These are phyloP conservation scores for Verticillium albo-atrum DNA, from an alignment of 2,329 filamentous ascomycete species.

Conservation along the genomic window DNA sequence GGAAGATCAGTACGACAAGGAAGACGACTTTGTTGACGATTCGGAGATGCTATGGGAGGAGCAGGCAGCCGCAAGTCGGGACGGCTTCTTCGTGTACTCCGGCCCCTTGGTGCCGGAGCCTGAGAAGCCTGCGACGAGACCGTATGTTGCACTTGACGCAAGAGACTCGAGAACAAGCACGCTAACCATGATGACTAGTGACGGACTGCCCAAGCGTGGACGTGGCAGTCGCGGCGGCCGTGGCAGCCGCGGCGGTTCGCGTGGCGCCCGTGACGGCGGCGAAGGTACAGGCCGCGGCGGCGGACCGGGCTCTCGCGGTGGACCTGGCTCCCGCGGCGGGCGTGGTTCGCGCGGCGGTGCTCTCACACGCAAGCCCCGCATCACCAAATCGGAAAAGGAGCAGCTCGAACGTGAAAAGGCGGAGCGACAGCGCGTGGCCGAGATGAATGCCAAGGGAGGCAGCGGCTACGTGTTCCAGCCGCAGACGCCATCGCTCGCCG, in stretches of 20 bases:
- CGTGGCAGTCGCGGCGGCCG: slow-evolving; percentile 34
- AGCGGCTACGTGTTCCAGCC: slow-evolving; percentile 32
- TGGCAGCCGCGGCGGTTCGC: slow-evolving; percentile 41
- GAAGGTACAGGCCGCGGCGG: slow-evolving; percentile 38
- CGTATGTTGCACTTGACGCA: slow-evolving; percentile 33
- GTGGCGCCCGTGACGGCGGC: slow-evolving; percentile 54
- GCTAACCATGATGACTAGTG: slow-evolving; percentile 32
- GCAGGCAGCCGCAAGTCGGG: slow-evolving; percentile 86
- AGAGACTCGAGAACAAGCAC: slow-evolving; percentile 1
- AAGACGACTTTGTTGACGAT: slow-evolving; percentile 85
- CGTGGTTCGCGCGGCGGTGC: slow-evolving; percentile 73
- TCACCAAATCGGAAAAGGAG: slow-evolving; percentile 81
- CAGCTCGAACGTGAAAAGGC: slow-evolving; percentile 78
- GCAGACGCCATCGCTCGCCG: slow-evolving; percentile 11
- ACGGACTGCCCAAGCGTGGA: slow-evolving; percentile 68
- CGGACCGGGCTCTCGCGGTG: slow-evolving; percentile 23
- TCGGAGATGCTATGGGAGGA: slow-evolving; percentile 95
- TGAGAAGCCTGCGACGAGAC: slow-evolving; percentile 58
- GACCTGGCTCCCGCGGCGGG: slow-evolving; percentile 63
- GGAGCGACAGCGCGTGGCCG: slow-evolving; percentile 57
- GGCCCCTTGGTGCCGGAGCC: slow-evolving; percentile 85
- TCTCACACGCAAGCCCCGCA: slow-evolving; percentile 74
- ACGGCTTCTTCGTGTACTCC: slow-evolving; percentile 97
- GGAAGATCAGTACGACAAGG: slow-evolving; percentile 79
- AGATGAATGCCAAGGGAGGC: slow-evolving; percentile 31